A percentile compares a stretch with the other conserved stretches of the same genome.
These are phyloP conservation scores for Fusarium xylarioides DNA, from an alignment of 2,329 filamentous ascomycete species.

Conservation along the genomic window DNA sequence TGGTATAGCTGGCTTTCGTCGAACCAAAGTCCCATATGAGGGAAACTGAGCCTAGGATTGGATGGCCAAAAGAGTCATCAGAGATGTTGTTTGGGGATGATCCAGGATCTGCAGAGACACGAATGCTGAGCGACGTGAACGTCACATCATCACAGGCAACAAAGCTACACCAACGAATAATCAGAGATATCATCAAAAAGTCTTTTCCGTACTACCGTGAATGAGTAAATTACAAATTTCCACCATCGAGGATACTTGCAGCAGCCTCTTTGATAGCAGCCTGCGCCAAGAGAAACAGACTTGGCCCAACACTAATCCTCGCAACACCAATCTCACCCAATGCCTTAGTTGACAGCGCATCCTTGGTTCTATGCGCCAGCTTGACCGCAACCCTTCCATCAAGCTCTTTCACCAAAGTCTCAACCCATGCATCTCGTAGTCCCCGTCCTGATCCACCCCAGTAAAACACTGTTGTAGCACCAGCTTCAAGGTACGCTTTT, in stretches of 20 bases:
- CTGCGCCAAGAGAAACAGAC: constrained; percentile 54
- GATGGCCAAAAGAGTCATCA: neutral
- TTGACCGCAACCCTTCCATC: constrained; percentile 61
- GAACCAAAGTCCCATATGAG: neutral
- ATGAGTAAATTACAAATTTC: constrained; percentile 22
- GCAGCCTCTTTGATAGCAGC: constrained; percentile 49
- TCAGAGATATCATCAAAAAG: neutral
- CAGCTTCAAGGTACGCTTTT: constrained; percentile 64
- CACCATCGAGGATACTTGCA: constrained; percentile 43
- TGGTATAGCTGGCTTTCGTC: neutral
- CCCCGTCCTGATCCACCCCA: constrained; percentile 61
- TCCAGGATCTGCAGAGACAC: neutral
- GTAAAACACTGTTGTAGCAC: constrained; percentile 68
- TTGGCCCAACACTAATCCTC: constrained; percentile 64
- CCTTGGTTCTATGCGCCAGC: constrained; percentile 46
- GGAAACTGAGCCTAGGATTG: neutral
- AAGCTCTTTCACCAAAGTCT: constrained; percentile 57
- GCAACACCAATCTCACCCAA: constrained; percentile 61
- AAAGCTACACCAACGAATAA: neutral
- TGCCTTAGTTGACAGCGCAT: constrained; percentile 54
- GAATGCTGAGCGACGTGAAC: neutral
- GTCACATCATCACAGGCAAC: neutral
- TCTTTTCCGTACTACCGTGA: neutral
- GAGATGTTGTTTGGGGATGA: neutral
- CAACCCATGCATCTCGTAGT: constrained; percentile 57